phyloP scores from a whole-genome alignment of 202 grass and related monocot species.

The Setaria italica region DNA sequence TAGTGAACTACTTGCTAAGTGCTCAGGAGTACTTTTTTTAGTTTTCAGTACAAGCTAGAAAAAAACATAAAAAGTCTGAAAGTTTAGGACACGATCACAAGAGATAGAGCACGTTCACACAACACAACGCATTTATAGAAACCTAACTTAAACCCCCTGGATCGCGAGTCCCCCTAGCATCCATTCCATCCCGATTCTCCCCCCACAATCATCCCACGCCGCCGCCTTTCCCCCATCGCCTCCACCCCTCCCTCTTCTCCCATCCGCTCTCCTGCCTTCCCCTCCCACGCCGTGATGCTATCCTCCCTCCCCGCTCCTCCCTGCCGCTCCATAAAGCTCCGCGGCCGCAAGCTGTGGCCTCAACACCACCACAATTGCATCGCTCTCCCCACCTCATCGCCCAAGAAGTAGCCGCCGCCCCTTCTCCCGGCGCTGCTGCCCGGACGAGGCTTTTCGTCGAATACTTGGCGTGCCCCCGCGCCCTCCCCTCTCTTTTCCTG shows the following conservation, averaged over 20 bases:
- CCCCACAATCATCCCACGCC: background rate
- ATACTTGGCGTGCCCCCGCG: background rate
- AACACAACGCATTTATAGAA: background rate
- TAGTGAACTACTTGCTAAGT: too few relatives aligned
- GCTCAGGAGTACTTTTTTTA: too few relatives aligned
- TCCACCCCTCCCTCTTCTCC: background rate
- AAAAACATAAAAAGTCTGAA: background rate
- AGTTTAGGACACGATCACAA: background rate
- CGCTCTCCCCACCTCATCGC: background rate
- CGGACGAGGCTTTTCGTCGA: background rate
- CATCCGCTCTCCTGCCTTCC: background rate
- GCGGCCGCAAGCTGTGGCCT: slow-evolving; percentile 6
- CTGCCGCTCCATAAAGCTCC: background rate
- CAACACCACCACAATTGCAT: background rate
- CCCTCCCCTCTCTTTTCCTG: background rate
- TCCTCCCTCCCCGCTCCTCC: background rate
- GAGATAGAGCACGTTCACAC: too few relatives aligned
- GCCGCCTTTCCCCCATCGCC: background rate
- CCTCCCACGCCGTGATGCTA: background rate
- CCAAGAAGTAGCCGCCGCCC: background rate
- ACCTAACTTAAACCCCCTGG: background rate
- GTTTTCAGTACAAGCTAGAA: background rate
- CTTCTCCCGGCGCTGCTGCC: background rate
- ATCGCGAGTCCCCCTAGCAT: background rate
- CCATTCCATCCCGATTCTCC: background rate